Evolutionary conservation across 768 basidiomycete genomes (phyloP), one percentile per base, ranked within the genome.

Genomic region (Boletus reticulatus): DNA sequence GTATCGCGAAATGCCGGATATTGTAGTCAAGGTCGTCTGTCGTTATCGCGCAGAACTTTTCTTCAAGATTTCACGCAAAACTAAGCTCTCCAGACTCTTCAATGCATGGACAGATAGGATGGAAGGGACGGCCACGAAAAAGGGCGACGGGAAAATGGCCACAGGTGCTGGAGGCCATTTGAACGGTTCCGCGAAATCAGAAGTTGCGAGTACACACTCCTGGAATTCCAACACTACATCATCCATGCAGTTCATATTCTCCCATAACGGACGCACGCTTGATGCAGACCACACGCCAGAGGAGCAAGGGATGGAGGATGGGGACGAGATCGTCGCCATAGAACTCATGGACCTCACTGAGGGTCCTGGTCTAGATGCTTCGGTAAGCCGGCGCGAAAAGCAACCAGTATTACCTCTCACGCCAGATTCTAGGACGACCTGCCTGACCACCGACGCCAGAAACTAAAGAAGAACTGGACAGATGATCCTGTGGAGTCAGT

Each of bases 21-120:
- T 94, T 56, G 87, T 93, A 49, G 84, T 94, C 73, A 93, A 92
- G 69, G 90, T 94, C 60, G 78, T 88, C 48, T 94, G 92, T 72
- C 87, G 88, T 62, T 93, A 93, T 68, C 88, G 92, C 43, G 90
- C 92, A 5, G 92, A 94, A 65, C 80, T 94, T 41, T 92, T 90
- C 76, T 94, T 94, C 83, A 94, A 92, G 72, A 91, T 94, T 61
- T 90, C 89, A 10, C 87, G 92, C 69, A 93, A 93, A 73, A 92
- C 89, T 27, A 93, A 92, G 68, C 77, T 94, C 34, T 84, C 86
- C 52, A 81, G 88, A 52, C 78, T 94, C 53, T 92, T 94, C 71
- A 87, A 84, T 63, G 88, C 91, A 31, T 94, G 92, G 91, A 91
- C 89, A 27, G 89, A 89, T 48, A 80, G 92, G 59, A 94, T 94